These are phyloP conservation scores for Aplosporella prunicola DNA, from an alignment of 2,329 filamentous ascomycete species.

Conservation along the genomic window DNA sequence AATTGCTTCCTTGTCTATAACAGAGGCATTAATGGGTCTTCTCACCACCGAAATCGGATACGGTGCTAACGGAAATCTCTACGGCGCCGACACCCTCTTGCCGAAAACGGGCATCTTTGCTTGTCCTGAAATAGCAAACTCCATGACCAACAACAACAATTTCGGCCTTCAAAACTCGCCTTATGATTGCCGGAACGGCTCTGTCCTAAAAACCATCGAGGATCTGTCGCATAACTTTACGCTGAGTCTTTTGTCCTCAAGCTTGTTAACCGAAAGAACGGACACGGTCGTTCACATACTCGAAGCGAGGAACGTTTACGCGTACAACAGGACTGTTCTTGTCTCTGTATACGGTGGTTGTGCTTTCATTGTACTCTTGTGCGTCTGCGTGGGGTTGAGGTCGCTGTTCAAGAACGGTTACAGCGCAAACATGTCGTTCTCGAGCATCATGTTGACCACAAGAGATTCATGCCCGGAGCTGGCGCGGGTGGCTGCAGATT, in stretches of 20 bases:
- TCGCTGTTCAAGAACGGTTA: not conserved
- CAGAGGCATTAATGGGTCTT: not conserved
- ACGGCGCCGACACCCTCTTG: not conserved
- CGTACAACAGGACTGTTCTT: not conserved
- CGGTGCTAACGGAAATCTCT: not conserved
- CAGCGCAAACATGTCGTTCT: not conserved
- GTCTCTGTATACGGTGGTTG: not conserved
- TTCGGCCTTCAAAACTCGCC: not conserved
- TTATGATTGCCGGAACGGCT: not conserved
- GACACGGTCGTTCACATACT: not conserved
- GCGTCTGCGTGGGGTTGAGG: not conserved
- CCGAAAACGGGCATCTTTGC: not conserved
- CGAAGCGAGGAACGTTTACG: not conserved
- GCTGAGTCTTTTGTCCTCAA: not conserved
- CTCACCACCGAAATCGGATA: not conserved
- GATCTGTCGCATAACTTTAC: slow-evolving; percentile 3
- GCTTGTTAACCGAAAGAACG: not conserved
- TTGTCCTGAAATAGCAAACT: not conserved
- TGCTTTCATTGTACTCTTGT: not conserved
- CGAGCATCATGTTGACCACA: slow-evolving; percentile 1
- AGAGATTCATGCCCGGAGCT: not conserved
- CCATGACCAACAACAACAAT: not conserved
- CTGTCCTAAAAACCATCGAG: not conserved
- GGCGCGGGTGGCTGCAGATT: not conserved
- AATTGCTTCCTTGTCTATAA: not conserved